Percentiles rank a stretch among this genome's conserved stretches.
phyloP scores from a whole-genome alignment of 306 rosid genomes.

The Pyrus communis region DNA sequence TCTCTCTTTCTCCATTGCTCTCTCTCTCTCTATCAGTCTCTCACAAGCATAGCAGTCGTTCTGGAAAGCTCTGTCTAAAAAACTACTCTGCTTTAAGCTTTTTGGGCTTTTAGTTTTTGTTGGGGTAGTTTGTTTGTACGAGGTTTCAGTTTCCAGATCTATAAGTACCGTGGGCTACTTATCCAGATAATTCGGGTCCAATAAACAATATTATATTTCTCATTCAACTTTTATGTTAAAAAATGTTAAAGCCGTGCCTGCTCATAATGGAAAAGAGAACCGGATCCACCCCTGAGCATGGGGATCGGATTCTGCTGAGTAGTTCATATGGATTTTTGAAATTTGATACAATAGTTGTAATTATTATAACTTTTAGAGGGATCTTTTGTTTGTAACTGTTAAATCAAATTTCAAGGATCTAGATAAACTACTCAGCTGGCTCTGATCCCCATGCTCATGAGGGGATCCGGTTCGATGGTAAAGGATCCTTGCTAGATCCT shows the following conservation, averaged over 20 bases:
- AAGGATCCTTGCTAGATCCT: rapidly evolving
- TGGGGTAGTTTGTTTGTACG: not conserved
- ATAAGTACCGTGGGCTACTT: not conserved
- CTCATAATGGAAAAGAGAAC: not conserved
- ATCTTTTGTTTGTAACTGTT: rapidly evolving
- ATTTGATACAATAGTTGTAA: too few species aligned
- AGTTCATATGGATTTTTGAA: too few species aligned
- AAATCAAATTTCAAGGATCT: too few species aligned
- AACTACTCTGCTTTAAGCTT: not conserved
- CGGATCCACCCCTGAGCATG: too few species aligned
- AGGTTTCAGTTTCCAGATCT: not conserved
- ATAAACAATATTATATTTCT: not conserved
- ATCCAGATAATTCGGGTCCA: not conserved
- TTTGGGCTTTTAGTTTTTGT: not conserved
- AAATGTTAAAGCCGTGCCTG: not conserved
- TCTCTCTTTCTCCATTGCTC: constrained; percentile 38
- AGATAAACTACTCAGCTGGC: too few species aligned
- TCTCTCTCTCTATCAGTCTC: constrained; percentile 4
- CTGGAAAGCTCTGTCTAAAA: constrained; percentile 28
- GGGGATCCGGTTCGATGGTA: too few species aligned
- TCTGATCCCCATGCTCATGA: too few species aligned
- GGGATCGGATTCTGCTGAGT: too few species aligned
- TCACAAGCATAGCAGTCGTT: not conserved
- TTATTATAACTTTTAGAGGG: too few species aligned
- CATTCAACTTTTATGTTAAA: too few species aligned